phyloP scores from a whole-genome alignment of 208 protist genomes.

The Trypanosoma avium region DNA sequence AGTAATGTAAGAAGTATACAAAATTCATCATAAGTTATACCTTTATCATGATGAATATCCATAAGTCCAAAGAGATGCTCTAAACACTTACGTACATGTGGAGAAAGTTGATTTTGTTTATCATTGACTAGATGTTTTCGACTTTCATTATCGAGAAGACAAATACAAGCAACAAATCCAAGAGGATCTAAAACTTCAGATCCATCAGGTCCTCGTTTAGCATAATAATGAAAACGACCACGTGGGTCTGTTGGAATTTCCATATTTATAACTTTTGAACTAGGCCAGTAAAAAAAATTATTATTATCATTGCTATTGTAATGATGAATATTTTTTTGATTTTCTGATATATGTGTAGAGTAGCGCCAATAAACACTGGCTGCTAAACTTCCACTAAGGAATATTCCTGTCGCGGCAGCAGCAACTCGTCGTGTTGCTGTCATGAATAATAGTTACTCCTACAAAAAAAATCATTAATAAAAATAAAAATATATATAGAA shows the following conservation, averaged over 20 bases:
- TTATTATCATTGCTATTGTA: background rate
- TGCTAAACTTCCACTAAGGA: background rate
- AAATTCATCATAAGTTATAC: constrained; percentile 66
- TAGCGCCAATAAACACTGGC: background rate
- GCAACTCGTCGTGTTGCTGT: background rate
- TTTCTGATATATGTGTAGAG: background rate
- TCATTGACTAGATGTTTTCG: background rate
- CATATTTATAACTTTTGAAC: no score
- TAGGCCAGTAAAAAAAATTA: no score
- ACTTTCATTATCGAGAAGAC: constrained; percentile 20
- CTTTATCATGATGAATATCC: constrained; percentile 47
- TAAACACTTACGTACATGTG: constrained; percentile 3
- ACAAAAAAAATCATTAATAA: background rate
- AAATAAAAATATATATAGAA: background rate
- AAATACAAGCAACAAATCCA: constrained; percentile 25
- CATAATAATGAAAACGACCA: constrained; percentile 16
- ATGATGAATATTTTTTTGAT: background rate
- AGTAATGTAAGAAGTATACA: constrained; percentile 72
- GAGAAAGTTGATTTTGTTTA: background rate
- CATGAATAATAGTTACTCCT: background rate
- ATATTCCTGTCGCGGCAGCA: background rate
- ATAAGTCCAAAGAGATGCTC: constrained; percentile 43
- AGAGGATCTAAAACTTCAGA: constrained; percentile 4
- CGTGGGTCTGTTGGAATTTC: background rate
- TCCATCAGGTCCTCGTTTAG: constrained; percentile 2